Evolutionary conservation across 352 stramenopile species (phyloP).

Genomic region (Pythium chondricola): DNA sequence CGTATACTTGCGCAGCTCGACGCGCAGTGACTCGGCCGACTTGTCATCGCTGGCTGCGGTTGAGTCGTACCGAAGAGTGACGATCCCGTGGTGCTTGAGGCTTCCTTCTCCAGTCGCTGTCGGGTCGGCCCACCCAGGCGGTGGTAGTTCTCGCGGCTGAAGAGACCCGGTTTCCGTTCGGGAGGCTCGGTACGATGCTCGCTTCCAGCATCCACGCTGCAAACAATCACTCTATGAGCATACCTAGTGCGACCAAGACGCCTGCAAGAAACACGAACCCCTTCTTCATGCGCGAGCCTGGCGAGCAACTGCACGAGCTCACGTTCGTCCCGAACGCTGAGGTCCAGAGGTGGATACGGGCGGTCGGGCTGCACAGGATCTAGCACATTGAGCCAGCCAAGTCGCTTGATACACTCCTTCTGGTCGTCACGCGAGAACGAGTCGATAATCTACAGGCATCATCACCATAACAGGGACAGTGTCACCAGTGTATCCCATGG

Average conservation of each 20-base stretch:
- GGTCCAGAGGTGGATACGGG: constrained; percentile 58
- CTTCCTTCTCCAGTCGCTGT: constrained; percentile 51
- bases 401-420: constrained; percentile 41
- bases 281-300: constrained; percentile 64
- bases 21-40: constrained; percentile 6
- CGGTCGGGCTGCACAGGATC: constrained; percentile 74
- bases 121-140: constrained; percentile 36
- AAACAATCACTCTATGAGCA: neutral
- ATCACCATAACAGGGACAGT: neutral
- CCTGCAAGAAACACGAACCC: constrained; percentile 19
- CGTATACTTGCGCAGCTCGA: constrained; percentile 23
- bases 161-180: neutral
- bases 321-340: constrained; percentile 67
- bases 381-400: constrained; percentile 85
- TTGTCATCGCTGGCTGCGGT: neutral
- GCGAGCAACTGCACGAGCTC: constrained; percentile 74
- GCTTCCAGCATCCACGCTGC: constrained; percentile 16
- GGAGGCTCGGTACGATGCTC: constrained; percentile 10
- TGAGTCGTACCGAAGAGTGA: constrained; percentile 39
- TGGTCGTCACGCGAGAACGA: constrained; percentile 45
- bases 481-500: no score
- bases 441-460: constrained; percentile 37
- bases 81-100: constrained; percentile 52
- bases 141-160: constrained; percentile 20
- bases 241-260: neutral